These are phyloP conservation scores for Xylaria multiplex DNA, from an alignment of 2,329 filamentous ascomycete genomes.

Conservation along the genomic window DNA sequence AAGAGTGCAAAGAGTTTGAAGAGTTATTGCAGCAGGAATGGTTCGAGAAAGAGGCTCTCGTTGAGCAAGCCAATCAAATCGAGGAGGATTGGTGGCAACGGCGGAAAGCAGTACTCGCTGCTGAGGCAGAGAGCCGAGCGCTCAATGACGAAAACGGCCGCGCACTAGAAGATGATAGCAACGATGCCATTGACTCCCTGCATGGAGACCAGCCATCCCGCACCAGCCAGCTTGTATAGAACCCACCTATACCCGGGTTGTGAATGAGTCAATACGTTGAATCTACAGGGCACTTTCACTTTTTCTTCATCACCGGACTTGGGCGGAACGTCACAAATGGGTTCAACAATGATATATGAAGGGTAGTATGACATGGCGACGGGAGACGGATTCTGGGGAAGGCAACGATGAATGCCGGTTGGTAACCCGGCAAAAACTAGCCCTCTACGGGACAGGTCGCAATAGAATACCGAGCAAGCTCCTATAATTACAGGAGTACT, in stretches of 20 bases:
- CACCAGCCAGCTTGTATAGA: conserved; percentile 29
- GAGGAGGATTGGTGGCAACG: conserved; percentile 74
- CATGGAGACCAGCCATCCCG: conserved; percentile 5
- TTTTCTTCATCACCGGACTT: background rate
- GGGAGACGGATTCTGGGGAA: background rate
- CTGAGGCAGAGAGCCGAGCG: conserved; percentile 39
- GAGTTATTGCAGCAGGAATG: conserved; percentile 75
- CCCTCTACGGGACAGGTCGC: background rate
- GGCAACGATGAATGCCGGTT: background rate
- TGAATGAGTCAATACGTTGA: background rate
- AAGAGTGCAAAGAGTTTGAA: conserved; percentile 74
- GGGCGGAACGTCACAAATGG: background rate
- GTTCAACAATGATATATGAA: background rate
- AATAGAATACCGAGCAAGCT: background rate
- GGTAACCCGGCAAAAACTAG: background rate
- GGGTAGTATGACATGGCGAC: background rate
- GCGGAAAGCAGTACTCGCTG: conserved; percentile 62
- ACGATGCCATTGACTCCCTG: conserved; percentile 36
- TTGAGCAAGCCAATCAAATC: conserved; percentile 75
- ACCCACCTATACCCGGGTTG: background rate
- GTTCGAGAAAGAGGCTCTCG: conserved; percentile 80
- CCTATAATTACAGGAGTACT: background rate
- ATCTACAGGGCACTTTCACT: background rate
- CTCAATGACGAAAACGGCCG: conserved; percentile 11
- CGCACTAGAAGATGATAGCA: conserved; percentile 32